These are phyloP conservation scores for Suillus discolor DNA, from an alignment of 768 basidiomycete genomes.

Conservation along the genomic window DNA sequence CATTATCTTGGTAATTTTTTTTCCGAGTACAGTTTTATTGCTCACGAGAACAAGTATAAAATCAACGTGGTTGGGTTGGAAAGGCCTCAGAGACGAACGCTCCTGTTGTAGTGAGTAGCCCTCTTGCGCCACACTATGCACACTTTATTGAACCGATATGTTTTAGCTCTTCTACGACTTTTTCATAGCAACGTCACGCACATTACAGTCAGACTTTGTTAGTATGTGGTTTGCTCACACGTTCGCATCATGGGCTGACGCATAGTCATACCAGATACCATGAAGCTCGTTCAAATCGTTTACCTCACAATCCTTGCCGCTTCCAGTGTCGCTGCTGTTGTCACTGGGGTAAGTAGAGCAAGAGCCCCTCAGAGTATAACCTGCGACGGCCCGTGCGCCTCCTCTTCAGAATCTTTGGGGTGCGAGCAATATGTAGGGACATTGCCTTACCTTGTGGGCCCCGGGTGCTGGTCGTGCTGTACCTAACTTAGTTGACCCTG, in stretches of 20 bases:
- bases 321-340: slow-evolving; percentile 11
- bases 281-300: neutral
- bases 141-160: neutral
- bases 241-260: neutral
- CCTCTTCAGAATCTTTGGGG: no score
- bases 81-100: neutral
- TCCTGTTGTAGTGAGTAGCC: neutral
- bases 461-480: no score
- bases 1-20: neutral
- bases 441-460: no score
- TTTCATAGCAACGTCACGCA: neutral
- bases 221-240: neutral
- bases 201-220: neutral
- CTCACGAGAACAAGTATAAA: neutral
- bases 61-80: neutral
- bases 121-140: neutral
- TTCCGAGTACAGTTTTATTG: no score
- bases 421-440: no score
- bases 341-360: neutral
- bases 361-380: no score
- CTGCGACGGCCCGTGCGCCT: no score
- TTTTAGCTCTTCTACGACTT: neutral
- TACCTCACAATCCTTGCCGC: slow-evolving; percentile 29
- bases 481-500: no score
- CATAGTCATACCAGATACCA: neutral